A percentile compares a stretch with the other conserved stretches of the same genome.
Evolutionary conservation across 208 protist species (phyloP).

Genomic region (Hexamita inflata): DNA sequence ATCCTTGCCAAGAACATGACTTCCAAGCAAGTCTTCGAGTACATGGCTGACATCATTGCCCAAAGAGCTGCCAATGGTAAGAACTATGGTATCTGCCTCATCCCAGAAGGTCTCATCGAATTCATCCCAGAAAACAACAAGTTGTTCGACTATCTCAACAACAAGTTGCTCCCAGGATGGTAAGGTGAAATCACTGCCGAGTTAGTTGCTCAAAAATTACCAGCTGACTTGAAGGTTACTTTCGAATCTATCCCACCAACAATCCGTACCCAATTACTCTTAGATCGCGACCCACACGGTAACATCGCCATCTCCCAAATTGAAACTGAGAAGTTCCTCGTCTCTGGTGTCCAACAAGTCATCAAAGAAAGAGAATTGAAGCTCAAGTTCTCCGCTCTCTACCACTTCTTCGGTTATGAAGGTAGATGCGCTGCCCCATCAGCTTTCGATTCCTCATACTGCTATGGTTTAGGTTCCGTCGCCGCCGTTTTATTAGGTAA

Average conservation of each 20-base stretch:
- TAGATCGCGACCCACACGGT: constrained; percentile 40
- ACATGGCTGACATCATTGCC: constrained; percentile 45
- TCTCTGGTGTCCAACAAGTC: constrained; percentile 13
- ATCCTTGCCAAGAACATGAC: constrained; percentile 42
- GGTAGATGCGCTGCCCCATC: constrained; percentile 47
- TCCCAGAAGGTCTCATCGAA: constrained; percentile 56
- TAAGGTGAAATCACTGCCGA: neutral
- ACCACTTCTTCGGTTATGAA: constrained; percentile 59
- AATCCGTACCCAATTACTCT: constrained; percentile 40
- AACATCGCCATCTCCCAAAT: constrained; percentile 53
- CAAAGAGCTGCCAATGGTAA: constrained; percentile 39
- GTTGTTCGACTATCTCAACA: constrained; percentile 44
- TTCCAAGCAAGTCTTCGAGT: constrained; percentile 40
- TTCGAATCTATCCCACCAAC: constrained; percentile 39
- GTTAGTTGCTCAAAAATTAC: neutral
- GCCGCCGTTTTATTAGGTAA: constrained; percentile 34
- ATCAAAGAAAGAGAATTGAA: constrained; percentile 13
- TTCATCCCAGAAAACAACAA: constrained; percentile 48
- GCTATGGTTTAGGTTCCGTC: constrained; percentile 50
- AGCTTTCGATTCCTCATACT: constrained; percentile 54
- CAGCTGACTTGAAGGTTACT: neutral
- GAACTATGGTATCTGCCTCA: constrained; percentile 50
- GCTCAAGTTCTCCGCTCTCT: constrained; percentile 41
- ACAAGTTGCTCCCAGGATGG: constrained; percentile 31
- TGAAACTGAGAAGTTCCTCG: constrained; percentile 51